Conservation (phyloP, 129 eudicot species). For the Helianthus annuus region HanXRQr2.0-SUNRISE NC_035435.2:61016304-61016803, state of each 20-base stretch:
- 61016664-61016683: slow-evolving; percentile 91
- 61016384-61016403: no score
- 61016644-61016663: slow-evolving; percentile 98
- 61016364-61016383: no score
- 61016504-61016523: neutral
- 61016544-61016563: neutral
- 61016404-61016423: no score
- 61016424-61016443: no score
- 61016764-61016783: slow-evolving; percentile 93
- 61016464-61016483: no score
- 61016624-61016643: slow-evolving; percentile 75
- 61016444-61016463: no score
- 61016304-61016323: no score
- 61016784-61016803: slow-evolving; percentile 91
- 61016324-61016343: no score
- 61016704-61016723: slow-evolving; percentile 94
- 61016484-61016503: no score
- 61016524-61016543: neutral
- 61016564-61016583: neutral
- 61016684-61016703: slow-evolving; percentile 77
- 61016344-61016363: no score
- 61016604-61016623: slow-evolving; percentile 75
- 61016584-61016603: slow-evolving; percentile 35
- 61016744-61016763: slow-evolving; percentile 88
- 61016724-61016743: slow-evolving; percentile 97